phyloP scores from a whole-genome alignment of 805 yeast genomes.

The Danielozyma ontarioensis region DNA sequence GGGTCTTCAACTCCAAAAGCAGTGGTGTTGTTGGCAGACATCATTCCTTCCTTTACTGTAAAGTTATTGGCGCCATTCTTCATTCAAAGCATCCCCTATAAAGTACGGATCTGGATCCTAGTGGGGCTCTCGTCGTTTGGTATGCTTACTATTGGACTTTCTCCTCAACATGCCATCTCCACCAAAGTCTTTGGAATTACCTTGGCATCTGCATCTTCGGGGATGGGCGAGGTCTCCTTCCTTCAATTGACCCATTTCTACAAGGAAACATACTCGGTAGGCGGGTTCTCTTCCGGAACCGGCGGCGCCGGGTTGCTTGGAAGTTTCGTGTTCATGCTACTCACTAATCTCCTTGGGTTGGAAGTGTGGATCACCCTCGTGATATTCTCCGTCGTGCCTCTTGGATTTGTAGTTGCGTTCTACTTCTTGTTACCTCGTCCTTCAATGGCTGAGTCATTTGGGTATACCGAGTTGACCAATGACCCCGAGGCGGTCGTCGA shows the following conservation, averaged over 20 bases:
- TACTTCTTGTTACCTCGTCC: slow-evolving; percentile 20
- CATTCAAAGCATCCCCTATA: slow-evolving; percentile 61
- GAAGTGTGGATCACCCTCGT: slow-evolving; percentile 51
- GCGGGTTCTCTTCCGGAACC: slow-evolving; percentile 92
- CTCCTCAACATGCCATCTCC: slow-evolving; percentile 20
- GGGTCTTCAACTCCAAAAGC: slow-evolving; percentile 84
- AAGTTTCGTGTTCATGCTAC: slow-evolving; percentile 59
- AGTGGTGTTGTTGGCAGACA: slow-evolving; percentile 77
- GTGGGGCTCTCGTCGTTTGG: slow-evolving; percentile 63
- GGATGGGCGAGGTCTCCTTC: slow-evolving; percentile 87
- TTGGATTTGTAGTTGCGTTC: slow-evolving; percentile 39
- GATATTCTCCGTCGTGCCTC: slow-evolving; percentile 50
- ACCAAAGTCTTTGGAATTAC: slow-evolving; percentile 61
- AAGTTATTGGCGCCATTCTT: slow-evolving; percentile 77
- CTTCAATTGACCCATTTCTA: slow-evolving; percentile 81
- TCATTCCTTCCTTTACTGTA: slow-evolving; percentile 71
- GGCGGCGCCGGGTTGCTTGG: slow-evolving; percentile 95
- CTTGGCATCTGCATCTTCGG: slow-evolving; percentile 79
- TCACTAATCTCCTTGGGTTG: slow-evolving; percentile 65
- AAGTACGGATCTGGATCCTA: slow-evolving; percentile 46
- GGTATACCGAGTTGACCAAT: background rate
- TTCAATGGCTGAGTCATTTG: slow-evolving; percentile 4
- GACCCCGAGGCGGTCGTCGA: slow-evolving; percentile 1
- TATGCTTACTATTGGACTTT: slow-evolving; percentile 62
- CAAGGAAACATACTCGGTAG: slow-evolving; percentile 49